Evolutionary conservation across 177 flowering plant genomes (phyloP).

Genomic region (Vitis hybrid): DNA sequence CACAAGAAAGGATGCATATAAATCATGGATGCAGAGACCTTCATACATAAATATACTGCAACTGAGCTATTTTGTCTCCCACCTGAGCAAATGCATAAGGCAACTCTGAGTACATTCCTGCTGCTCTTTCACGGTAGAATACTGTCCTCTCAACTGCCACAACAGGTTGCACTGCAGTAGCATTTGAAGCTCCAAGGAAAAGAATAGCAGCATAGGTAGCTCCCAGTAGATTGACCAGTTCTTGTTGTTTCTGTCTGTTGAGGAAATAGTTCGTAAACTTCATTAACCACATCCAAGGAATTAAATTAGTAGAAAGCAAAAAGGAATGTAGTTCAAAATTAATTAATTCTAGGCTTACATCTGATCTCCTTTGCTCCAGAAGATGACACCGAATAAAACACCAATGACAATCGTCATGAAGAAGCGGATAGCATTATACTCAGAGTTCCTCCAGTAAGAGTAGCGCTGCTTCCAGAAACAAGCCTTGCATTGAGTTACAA

Average conservation of each 20-base stretch:
- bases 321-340: background rate
- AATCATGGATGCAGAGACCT: background rate
- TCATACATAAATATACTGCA: background rate
- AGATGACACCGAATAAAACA: conserved; percentile 26
- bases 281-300: too few species aligned
- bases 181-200: conserved; percentile 33
- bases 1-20: conserved; percentile 3
- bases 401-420: conserved; percentile 27
- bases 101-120: conserved; percentile 42
- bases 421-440: conserved; percentile 30
- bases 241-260: conserved; percentile 23
- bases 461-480: conserved; percentile 36
- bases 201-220: conserved; percentile 26
- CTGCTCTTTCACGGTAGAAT: conserved; percentile 45
- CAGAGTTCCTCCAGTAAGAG: conserved; percentile 41
- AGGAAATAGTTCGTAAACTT: background rate
- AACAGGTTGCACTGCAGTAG: conserved; percentile 26
- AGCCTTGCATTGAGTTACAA: conserved; percentile 30
- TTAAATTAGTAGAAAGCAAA: background rate
- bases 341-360: conserved; percentile 6
- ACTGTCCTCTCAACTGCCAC: conserved; percentile 36
- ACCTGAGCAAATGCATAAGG: conserved; percentile 47
- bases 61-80: background rate
- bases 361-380: conserved; percentile 27
- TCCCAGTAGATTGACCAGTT: conserved; percentile 28